Conservation (phyloP, 768 basidiomycete genomes). For the Pulveroboletus ravenelii region DNA sequence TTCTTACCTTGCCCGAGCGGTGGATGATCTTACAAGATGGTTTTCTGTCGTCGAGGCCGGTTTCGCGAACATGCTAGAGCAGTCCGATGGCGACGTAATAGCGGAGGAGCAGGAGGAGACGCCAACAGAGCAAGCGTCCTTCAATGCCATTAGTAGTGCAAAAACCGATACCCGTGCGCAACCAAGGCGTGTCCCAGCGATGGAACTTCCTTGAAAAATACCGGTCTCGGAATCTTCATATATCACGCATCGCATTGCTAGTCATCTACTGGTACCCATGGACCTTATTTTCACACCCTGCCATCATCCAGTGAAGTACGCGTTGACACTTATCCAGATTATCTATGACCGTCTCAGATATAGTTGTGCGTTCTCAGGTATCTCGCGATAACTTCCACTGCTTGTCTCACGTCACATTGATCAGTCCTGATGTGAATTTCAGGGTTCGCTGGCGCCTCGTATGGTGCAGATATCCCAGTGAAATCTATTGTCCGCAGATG, state of each 20-base stretch:
- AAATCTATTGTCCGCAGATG: slow-evolving; percentile 61
- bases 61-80: slow-evolving; percentile 60
- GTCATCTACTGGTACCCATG: slow-evolving; percentile 15
- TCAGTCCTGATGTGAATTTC: slow-evolving; percentile 93
- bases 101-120: slow-evolving; percentile 60
- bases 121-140: slow-evolving; percentile 20
- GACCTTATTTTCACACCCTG: slow-evolving; percentile 8
- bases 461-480: slow-evolving; percentile 96
- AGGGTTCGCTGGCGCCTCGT: slow-evolving; percentile 79
- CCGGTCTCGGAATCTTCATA: neutral
- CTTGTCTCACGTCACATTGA: slow-evolving; percentile 68
- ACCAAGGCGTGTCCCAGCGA: slow-evolving; percentile 7
- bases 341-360: slow-evolving; percentile 35
- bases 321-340: slow-evolving; percentile 11
- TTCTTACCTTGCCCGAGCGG: slow-evolving; percentile 62
- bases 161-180: slow-evolving; percentile 8
- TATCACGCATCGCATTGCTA: slow-evolving; percentile 11
- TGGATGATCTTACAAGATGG: slow-evolving; percentile 76
- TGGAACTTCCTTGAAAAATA: slow-evolving; percentile 19
- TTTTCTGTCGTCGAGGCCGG: slow-evolving; percentile 70
- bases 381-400: slow-evolving; percentile 71
- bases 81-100: slow-evolving; percentile 46
- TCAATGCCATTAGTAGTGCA: slow-evolving; percentile 4
- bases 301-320: slow-evolving; percentile 10
- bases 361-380: slow-evolving; percentile 71